Evolutionary conservation across 495 filamentous ascomycete genomes (phyloP), one percentile per base, ranked within the genome.

Genomic region (Rhypophila decipiens): DNA sequence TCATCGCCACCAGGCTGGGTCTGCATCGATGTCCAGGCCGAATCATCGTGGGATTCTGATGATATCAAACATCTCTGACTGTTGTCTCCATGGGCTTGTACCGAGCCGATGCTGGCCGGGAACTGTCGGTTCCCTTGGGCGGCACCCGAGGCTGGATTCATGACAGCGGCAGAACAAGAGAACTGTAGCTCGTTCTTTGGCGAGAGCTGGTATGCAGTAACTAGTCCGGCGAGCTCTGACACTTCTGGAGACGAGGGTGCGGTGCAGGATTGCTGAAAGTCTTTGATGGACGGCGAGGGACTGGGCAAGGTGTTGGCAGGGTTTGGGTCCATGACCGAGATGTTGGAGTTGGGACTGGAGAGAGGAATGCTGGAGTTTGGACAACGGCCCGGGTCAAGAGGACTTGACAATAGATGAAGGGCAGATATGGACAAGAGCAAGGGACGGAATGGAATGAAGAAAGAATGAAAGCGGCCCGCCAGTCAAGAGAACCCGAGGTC

Each of bases 1-100:
- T 53, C 52, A 20, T 56, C 50, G 34, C 45, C 55, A 35, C 43
- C 46, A 17, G 42, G 33, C 43, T 49, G 53, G 19, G 39, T 37
- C 43, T 46, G 53, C 17, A 49, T 24, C 17, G 31, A 46, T 37
- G 38, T 55, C 59, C 59, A 61, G 18, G 47, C 27, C 10, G 51
- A 44, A 3, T 17, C 44, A 15, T 4, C 33, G 13, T 50, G 47
- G 22, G 43, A 5, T 39, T 49, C 36, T 24, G 49, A 35, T 10
- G 56, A 31, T 22, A 52, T 31, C 45, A 53, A 61, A 24, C 36
- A 13, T 2, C 17, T 24, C 13, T 54, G 47, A 24, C 29, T 10
- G n/a, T 47, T 36, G 18, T 35, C 45, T 17, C 38, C 21, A 44
- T 50, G 40, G 41, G 24, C 40, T 15, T 33, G 50, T 1, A 47